Conservation (phyloP, 2,329 filamentous ascomycete species). For the Camillea tinctor region DNA sequence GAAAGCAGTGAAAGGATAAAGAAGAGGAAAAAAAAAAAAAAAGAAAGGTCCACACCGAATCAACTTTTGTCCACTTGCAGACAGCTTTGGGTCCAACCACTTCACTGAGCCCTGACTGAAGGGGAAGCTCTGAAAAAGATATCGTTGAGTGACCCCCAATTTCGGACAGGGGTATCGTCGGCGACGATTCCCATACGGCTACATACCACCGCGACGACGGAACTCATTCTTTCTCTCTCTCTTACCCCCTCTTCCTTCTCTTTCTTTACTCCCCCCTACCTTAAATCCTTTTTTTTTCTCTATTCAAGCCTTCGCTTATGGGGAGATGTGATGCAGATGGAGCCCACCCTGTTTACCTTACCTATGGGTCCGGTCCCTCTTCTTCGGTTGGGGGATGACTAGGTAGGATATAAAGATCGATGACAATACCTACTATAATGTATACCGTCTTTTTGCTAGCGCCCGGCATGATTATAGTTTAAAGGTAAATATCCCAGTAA, state of each 20-base stretch:
- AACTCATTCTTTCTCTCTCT: background rate
- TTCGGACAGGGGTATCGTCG: conserved; percentile 1
- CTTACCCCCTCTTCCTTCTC: too few relatives aligned
- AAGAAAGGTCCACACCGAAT: background rate
- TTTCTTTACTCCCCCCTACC: background rate
- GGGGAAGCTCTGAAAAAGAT: conserved; percentile 25
- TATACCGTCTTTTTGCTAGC: background rate
- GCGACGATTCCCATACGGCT: background rate
- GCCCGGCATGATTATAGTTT: background rate
- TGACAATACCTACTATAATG: too few relatives aligned
- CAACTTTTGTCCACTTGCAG: background rate
- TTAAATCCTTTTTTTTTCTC: background rate
- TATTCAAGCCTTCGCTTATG: background rate
- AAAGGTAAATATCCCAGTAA: background rate
- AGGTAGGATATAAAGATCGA: too few relatives aligned
- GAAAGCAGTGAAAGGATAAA: background rate
- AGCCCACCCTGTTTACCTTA: too few relatives aligned
- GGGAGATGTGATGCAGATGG: too few relatives aligned
- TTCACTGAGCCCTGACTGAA: conserved; percentile 14
- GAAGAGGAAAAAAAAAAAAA: background rate
- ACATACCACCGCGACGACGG: background rate
- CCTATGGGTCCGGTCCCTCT: too few relatives aligned
- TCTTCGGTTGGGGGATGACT: background rate
- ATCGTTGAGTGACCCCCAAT: conserved; percentile 15
- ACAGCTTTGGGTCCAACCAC: conserved; percentile 7